phyloP scores from a whole-genome alignment of 495 filamentous ascomycete genomes.

The Lasiosphaeria miniovina region DNA sequence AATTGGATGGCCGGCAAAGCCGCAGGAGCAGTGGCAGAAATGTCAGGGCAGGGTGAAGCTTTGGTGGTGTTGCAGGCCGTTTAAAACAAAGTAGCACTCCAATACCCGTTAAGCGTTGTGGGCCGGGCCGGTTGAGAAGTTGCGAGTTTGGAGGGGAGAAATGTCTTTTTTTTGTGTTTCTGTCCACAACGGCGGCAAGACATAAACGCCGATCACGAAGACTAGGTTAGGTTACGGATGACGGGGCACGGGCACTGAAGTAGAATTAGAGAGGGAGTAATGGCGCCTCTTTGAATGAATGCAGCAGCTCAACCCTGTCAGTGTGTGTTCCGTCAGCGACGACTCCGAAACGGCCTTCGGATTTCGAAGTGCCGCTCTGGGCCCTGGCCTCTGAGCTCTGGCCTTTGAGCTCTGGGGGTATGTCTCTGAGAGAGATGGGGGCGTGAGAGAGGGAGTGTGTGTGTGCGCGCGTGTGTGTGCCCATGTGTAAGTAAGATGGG shows the following conservation, averaged over 20 bases:
- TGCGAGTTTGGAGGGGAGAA: not conserved
- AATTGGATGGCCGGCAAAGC: constrained; percentile 12
- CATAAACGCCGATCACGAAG: not conserved
- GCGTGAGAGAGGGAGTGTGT: not conserved
- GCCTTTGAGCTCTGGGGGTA: not conserved
- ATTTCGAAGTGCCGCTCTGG: not conserved
- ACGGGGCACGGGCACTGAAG: not conserved
- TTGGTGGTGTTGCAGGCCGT: constrained; percentile 1
- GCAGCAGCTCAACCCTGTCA: constrained; percentile 1
- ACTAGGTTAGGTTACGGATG: not conserved
- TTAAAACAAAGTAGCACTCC: not conserved
- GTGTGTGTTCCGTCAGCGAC: not conserved
- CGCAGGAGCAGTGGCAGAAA: constrained; percentile 4
- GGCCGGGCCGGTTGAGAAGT: not conserved
- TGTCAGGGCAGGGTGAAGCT: not conserved
- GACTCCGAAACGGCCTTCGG: constrained; percentile 2
- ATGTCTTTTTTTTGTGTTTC: not conserved
- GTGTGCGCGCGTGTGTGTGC: not conserved
- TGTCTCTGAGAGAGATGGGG: not conserved
- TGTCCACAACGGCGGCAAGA: not conserved
- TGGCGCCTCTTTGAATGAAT: constrained; percentile 9
- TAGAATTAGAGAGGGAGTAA: not conserved
- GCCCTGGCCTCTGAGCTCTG: not conserved
- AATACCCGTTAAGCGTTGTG: not conserved
- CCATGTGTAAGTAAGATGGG: not conserved